phyloP scores from a whole-genome alignment of 2,329 filamentous ascomycete genomes.

The Fusarium begoniae region DNA sequence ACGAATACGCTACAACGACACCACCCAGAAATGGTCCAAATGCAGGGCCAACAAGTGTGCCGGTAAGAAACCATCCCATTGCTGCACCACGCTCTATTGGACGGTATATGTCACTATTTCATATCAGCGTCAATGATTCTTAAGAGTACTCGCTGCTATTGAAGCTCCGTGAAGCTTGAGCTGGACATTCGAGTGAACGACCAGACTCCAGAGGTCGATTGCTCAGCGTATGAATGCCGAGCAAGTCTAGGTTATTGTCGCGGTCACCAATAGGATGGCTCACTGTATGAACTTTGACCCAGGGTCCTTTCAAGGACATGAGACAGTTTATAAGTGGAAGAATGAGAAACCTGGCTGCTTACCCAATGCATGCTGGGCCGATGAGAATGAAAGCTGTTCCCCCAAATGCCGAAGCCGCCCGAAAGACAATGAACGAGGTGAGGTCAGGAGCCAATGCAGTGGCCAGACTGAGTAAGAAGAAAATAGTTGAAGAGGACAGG shows the following conservation, averaged over 20 bases:
- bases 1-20: conserved; percentile 77
- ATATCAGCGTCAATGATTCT: conserved; percentile 11
- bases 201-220: neutral
- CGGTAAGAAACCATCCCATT: conserved; percentile 76
- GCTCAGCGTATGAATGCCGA: neutral
- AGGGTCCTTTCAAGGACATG: neutral
- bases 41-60: conserved; percentile 76
- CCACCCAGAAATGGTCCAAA: conserved; percentile 77
- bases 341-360: conserved; percentile 37
- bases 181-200: neutral
- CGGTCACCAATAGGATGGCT: neutral
- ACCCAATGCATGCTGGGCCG: conserved; percentile 74
- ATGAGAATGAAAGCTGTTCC: conserved; percentile 79
- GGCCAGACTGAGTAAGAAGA: conserved; percentile 75
- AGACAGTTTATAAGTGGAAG: neutral
- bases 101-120: conserved; percentile 65
- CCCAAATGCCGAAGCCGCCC: conserved; percentile 77
- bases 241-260: neutral
- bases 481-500: conserved; percentile 67
- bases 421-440: conserved; percentile 76
- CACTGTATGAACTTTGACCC: neutral
- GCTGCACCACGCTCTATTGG: conserved; percentile 76
- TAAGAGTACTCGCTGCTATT: neutral
- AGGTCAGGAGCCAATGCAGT: conserved; percentile 78
- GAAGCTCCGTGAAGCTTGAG: neutral